A percentile compares a stretch with the other conserved stretches of the same genome.
These are phyloP conservation scores for Atalantia buxifolia DNA, from an alignment of 345 rosid species.

Conservation along the genomic window DNA sequence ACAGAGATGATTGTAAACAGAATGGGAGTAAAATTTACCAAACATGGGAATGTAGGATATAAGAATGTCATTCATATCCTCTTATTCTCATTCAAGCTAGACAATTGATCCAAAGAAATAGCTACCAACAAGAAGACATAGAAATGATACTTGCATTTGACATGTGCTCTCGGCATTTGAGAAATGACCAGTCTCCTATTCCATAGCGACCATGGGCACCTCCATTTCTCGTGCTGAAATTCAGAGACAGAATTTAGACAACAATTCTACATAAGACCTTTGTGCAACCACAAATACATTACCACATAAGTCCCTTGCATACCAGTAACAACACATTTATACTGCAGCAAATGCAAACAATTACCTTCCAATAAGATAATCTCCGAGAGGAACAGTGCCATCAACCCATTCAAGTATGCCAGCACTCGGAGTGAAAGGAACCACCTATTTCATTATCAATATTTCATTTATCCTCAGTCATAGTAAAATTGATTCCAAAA, in stretches of 20 bases:
- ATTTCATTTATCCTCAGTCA: constrained; percentile 7
- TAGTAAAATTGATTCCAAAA: not conserved
- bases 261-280: constrained; percentile 2
- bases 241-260: constrained; percentile 12
- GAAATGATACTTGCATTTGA: constrained; percentile 50
- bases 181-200: constrained; percentile 73
- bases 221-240: constrained; percentile 71
- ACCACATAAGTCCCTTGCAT: constrained; percentile 1
- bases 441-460: constrained; percentile 52
- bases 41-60: not conserved
- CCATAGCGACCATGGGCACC: constrained; percentile 96
- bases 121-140: constrained; percentile 4
- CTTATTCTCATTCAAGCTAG: not conserved
- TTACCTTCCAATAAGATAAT: constrained; percentile 93
- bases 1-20: not conserved
- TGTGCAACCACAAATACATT: not conserved
- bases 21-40: not conserved
- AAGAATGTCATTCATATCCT: not conserved
- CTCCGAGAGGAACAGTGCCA: constrained; percentile 96
- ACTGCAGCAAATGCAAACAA: constrained; percentile 1
- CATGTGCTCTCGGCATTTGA: constrained; percentile 82
- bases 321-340: constrained; percentile 6
- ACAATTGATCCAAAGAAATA: not conserved
- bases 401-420: constrained; percentile 99
- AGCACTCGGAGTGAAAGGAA: constrained; percentile 98